Evolutionary conservation across 2,329 filamentous ascomycete genomes (phyloP), one percentile per base, ranked within the genome.

Genomic region (Ophiosphaerella herpotricha): DNA sequence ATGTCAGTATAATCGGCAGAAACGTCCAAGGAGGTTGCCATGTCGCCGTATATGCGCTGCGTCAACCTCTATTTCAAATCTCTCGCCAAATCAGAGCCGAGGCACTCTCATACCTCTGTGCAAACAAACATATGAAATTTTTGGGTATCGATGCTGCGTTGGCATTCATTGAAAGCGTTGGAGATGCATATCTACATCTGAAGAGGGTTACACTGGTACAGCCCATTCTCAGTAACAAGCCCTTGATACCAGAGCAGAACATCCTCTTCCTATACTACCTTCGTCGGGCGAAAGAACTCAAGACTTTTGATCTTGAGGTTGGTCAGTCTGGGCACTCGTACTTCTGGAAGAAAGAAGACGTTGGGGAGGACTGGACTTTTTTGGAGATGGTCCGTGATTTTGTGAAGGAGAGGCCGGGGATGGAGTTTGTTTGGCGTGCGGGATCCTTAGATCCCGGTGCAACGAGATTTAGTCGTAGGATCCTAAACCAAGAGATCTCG

Each of bases 51-150:
- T 46, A 47, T 5, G 31, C 55, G 2, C 52, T 64, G 23, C 32
- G 37, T 11, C 52, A 41, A 4, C 45, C 58, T 4, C 21, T 67
- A 26, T 64, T 67, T 43, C 63, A 61, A 36, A 29, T 54, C 5
- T 60, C 43, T 5, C 55, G 49, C 14, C 57, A 61, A 32, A 47
- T 66, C 13, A 60, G 64, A n/a, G 40, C 23, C 5, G 64, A 68
- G 52, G 46, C 54, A 1, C 37, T 67, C 16, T 59, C 59, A 9
- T 60, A 52, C 44, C 41, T 68, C 2, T 58, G 51, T 38, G 43
- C 46, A 4, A 61, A 16, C 24, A 60, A 62, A 21, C 11, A 8
- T 4, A 35, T 64, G 16, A 41, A 47, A 2, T 50, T 64, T 9
- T 12, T 40, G 8, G 32, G 52, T 32, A 26, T 55, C 32, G 41